Conservation (phyloP, 257 asterid genomes). For the Verbena officinalis region DNA sequence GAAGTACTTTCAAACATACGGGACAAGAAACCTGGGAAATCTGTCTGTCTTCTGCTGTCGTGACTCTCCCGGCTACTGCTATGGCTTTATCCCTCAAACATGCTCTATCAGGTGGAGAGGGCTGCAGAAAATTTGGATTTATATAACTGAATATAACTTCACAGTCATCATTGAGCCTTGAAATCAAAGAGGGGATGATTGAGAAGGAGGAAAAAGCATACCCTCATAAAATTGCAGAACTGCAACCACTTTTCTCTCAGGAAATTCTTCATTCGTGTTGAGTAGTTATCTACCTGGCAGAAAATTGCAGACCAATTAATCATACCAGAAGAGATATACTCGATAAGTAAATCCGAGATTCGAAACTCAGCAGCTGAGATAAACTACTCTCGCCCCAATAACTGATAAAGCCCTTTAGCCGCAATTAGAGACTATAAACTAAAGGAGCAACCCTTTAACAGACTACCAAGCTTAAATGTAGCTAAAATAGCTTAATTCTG, state of each 20-base stretch:
- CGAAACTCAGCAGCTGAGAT: background rate
- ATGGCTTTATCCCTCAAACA: conserved; percentile 69
- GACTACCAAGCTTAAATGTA: background rate
- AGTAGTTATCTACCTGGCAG: conserved; percentile 21
- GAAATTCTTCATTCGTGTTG: conserved; percentile 43
- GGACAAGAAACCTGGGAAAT: conserved; percentile 69
- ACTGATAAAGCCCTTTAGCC: background rate
- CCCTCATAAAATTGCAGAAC: conserved; percentile 56
- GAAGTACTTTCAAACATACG: conserved; percentile 55
- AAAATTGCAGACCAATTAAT: conserved; percentile 3
- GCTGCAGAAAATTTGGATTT: conserved; percentile 39
- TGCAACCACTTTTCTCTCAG: conserved; percentile 51
- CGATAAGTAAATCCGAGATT: background rate
- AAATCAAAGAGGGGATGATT: background rate
- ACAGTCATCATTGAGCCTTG: background rate
- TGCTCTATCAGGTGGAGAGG: conserved; percentile 33
- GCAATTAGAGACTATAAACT: background rate
- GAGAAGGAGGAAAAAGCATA: conserved; percentile 22
- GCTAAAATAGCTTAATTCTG: background rate
- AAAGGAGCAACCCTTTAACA: conserved; percentile 11
- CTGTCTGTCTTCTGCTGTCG: conserved; percentile 41
- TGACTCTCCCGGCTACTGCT: conserved; percentile 71
- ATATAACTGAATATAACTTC: background rate
- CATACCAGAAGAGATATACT: background rate
- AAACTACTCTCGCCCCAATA: background rate